A percentile compares a stretch with the other conserved stretches of the same genome.
Conservation (phyloP, 202 grass and related monocot species). For the Setaria viridis region DNA sequence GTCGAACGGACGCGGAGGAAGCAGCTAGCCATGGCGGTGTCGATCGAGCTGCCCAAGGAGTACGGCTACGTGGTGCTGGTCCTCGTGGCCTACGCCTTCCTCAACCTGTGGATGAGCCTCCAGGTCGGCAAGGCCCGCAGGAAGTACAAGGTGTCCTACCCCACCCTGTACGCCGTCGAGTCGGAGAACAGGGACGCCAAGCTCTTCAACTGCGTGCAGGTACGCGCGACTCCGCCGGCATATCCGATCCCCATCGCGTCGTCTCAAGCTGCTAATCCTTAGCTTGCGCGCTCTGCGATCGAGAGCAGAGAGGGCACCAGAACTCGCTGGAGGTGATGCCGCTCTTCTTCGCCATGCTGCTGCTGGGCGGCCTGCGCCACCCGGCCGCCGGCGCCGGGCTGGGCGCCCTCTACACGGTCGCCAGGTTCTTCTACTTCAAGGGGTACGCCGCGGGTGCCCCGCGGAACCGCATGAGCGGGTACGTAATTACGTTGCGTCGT, state of each 20-base stretch:
- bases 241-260: no score
- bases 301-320: slow-evolving; percentile 88
- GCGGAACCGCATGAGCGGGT: slow-evolving; percentile 82
- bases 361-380: slow-evolving; percentile 79
- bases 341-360: slow-evolving; percentile 78
- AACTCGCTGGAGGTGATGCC: slow-evolving; percentile 94
- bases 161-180: slow-evolving; percentile 72
- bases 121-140: slow-evolving; percentile 79
- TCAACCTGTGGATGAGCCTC: slow-evolving; percentile 94
- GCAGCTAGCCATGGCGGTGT: slow-evolving; percentile 63
- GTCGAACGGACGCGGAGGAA: background rate
- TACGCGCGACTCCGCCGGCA: background rate
- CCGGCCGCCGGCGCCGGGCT: slow-evolving; percentile 62
- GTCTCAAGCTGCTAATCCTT: no score
- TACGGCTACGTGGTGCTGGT: slow-evolving; percentile 83
- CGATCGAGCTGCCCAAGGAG: slow-evolving; percentile 74
- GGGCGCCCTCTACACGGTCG: slow-evolving; percentile 66
- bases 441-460: slow-evolving; percentile 80
- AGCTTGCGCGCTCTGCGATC: background rate
- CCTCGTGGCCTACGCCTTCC: slow-evolving; percentile 70
- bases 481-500: slow-evolving; percentile 26
- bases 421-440: slow-evolving; percentile 95
- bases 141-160: slow-evolving; percentile 89
- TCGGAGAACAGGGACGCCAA: slow-evolving; percentile 95
- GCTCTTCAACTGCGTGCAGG: slow-evolving; percentile 97